These are phyloP conservation scores for Pyrenula massariospora DNA, from an alignment of 495 filamentous ascomycete species.

Conservation along the genomic window DNA sequence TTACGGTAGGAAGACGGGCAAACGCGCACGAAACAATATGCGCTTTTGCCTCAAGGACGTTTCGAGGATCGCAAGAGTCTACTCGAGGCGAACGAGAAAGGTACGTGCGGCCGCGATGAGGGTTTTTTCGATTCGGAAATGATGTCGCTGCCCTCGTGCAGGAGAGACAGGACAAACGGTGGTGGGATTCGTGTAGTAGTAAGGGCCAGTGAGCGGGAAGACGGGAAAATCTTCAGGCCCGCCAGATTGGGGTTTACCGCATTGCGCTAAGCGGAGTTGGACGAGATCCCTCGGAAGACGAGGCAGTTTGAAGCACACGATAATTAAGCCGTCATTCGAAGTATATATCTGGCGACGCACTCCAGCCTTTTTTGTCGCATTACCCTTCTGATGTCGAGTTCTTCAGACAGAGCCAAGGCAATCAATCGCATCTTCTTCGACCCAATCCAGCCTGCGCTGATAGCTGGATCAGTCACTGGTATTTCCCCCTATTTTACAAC, in stretches of 20 bases:
- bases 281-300: too few species aligned
- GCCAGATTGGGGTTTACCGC: neutral
- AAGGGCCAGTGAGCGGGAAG: neutral
- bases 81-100: neutral
- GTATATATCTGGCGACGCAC: too few species aligned
- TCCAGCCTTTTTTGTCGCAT: too few species aligned
- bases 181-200: neutral
- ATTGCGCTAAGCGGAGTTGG: neutral
- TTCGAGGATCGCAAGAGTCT: neutral
- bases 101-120: neutral
- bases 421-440: neutral
- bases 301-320: too few species aligned
- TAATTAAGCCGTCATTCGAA: too few species aligned
- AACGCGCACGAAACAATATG: conserved; percentile 35
- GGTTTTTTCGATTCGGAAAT: neutral
- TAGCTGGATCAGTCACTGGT: conserved; percentile 3
- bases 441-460: neutral
- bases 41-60: conserved; percentile 23
- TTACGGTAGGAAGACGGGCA: conserved; percentile 47
- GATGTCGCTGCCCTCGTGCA: neutral
- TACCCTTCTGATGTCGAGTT: neutral
- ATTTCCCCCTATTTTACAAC: neutral
- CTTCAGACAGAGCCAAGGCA: neutral
- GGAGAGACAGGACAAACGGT: neutral
- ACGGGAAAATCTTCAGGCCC: neutral